Evolutionary conservation across 768 basidiomycete species (phyloP), one percentile per base, ranked within the genome.

Genomic region (Tubosaeta brunneosetosa): DNA sequence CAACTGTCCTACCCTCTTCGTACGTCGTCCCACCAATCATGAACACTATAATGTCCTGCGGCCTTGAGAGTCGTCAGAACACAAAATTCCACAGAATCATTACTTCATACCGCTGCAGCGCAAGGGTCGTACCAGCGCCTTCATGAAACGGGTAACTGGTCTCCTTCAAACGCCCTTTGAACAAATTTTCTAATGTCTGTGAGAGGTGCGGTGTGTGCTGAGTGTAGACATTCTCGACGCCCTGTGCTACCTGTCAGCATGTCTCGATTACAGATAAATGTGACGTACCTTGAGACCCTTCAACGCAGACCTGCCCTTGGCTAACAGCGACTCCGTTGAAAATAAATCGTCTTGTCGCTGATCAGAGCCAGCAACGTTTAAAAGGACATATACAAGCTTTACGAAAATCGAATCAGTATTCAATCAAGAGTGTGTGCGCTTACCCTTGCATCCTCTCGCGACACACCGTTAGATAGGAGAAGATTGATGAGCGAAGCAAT

Each of bases 191-290:
- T 14, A 98, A 71, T 3, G 95, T 98, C 64, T 97, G 88, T 1
- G 88, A 85, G 6, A 99, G 75, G 69, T 94, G 94, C 7, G 97
- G 97, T 14, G 84, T 85, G 62, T 98, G 97, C 61, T 98, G 97
- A 51, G 93, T 99, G 67, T 97, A 99, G 14, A 98, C 94, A 62
- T 99, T 99, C 71, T 99, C 97, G 4, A 98, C 95, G 3, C 97
- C 97, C 91, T 94, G 50, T 4, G 56, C 33, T 25, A 55, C 47
- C 32, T 31, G 52, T 64, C 41, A 57, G 44, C 19, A 49, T 16
- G n/a, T 44, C 16, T 22, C 32, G 7, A 31, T 42, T 19, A 32
- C 27, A 26, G 8, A 16, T 8, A 12, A 37, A 33, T 36, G 29
- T n/a, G 19, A 57, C 71, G 31, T 50, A 91, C 92, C 80, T 97